Conservation (phyloP, 306 rosid species). For the Chamaecrista fasciculata region DNA sequence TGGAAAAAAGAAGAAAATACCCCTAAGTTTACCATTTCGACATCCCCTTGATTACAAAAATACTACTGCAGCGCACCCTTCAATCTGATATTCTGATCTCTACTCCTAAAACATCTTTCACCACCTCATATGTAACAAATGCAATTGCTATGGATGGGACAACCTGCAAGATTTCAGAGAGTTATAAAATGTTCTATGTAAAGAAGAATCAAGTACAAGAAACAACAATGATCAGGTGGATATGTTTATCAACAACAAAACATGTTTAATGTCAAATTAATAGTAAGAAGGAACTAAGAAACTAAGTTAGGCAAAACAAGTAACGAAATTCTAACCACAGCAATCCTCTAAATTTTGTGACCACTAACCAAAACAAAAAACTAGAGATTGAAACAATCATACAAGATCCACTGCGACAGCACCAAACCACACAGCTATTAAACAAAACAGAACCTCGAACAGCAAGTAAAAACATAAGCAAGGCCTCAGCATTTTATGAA, state of each 20-base stretch:
- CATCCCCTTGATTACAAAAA: slow-evolving; percentile 70
- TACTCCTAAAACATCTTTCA: slow-evolving; percentile 95
- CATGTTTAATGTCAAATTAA: not conserved
- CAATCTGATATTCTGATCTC: slow-evolving; percentile 94
- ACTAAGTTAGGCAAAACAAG: not conserved
- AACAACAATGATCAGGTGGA: not conserved
- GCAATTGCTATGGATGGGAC: slow-evolving; percentile 97
- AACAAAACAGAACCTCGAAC: not conserved
- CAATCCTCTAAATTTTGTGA: not conserved
- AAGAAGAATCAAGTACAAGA: slow-evolving; percentile 8
- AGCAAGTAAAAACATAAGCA: not conserved
- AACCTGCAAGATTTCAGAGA: slow-evolving; percentile 58
- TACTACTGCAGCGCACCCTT: slow-evolving; percentile 43
- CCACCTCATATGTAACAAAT: slow-evolving; percentile 86
- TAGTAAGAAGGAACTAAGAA: not conserved
- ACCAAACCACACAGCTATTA: not conserved
- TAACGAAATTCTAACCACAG: not conserved
- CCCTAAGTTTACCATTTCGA: slow-evolving; percentile 56
- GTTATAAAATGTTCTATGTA: slow-evolving; percentile 14
- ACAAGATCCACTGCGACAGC: not conserved
- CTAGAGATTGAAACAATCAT: slow-evolving; percentile 1
- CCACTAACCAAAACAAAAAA: not conserved
- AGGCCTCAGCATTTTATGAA: not conserved
- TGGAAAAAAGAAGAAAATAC: slow-evolving; percentile 35
- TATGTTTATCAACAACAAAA: not conserved